Percentiles rank a stretch among this genome's conserved stretches.
Conservation (phyloP, 225 moss, liverwort and hornwort genomes). For the Polytrichum formosum region DNA sequence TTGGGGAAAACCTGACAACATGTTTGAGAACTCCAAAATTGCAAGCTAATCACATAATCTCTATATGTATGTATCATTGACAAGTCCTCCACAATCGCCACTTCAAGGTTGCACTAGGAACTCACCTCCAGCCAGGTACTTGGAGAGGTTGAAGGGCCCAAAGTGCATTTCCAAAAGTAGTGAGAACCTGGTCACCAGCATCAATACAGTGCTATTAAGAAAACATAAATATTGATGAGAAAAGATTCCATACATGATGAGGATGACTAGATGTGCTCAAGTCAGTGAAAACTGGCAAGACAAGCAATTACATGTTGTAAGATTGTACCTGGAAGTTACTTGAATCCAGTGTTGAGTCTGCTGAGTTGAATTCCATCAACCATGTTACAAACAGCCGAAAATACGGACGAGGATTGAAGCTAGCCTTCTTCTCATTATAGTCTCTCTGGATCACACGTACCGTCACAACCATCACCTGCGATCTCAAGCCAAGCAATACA, state of each 20-base stretch:
- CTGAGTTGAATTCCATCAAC: conserved; percentile 95
- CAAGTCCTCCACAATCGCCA: no score
- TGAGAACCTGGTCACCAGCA: conserved; percentile 67
- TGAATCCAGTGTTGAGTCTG: conserved; percentile 83
- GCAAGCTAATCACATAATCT: no score
- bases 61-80: no score
- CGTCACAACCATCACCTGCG: conserved; percentile 79
- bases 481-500: conserved; percentile 12
- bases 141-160: conserved; percentile 86
- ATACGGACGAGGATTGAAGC: conserved; percentile 91
- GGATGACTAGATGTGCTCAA: no score
- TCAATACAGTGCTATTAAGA: neutral
- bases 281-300: no score
- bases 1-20: no score
- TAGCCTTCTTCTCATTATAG: conserved; percentile 71
- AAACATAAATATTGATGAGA: no score
- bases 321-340: conserved; percentile 84
- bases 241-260: no score
- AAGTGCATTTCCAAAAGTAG: conserved; percentile 85
- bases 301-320: no score
- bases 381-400: conserved; percentile 98
- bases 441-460: conserved; percentile 96
- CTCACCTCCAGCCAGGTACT: conserved; percentile 96
- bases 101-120: neutral
- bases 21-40: no score